Base-by-base conservation (phyloP, 805 yeast genomes). In the Lachancea thermotolerans region DNA sequence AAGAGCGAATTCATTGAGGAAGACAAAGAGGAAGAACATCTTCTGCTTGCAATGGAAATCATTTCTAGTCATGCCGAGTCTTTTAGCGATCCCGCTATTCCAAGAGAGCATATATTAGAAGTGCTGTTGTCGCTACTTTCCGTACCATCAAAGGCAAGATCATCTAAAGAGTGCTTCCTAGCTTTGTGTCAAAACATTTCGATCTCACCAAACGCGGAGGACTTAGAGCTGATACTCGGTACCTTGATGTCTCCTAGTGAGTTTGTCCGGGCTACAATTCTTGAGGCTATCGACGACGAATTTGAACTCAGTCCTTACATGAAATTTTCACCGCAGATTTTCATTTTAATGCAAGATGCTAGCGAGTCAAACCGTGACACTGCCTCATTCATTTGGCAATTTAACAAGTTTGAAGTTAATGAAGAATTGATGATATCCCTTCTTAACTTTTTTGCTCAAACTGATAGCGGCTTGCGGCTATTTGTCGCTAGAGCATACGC, bases 231-330 rank as follows among this genome's bases (percentile, higher is more conserved):
- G 10, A 66, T 89, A 21, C 65, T 89, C 30, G 65, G 71, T 10
- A 77, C 76, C 31, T 58, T 80, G 10, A 66, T 88, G 21, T 70
- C 82, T 0, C 76, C 85, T 0, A 82, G 80, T 49, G 66, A 70
- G 3, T 85, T 85, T 66, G 95, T 88, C 8, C 80, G 95, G 51
- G 73, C 79, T 9, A 76, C 95, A 0, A 77, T 90, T 36, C 70
- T 93, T 50, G 97, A 93, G 60, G 82, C 82, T 8, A 60, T 91
- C 28, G 97, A 91, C 62, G 78, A 88, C 41, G 97, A 93, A 58
- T 85, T 84, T 55, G 77, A 72, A 36, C 51, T 72, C 14, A 57
- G 53, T 21, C 65, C 73, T 10, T 71, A 69, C 32, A 53, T 71
- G 51, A 62, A 64, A 2, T 78, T 72, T 57, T 73, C 81, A 1